These are phyloP conservation scores for Picochlorum sp. DNA, from an alignment of 139 green algal species.

Conservation along the genomic window DNA sequence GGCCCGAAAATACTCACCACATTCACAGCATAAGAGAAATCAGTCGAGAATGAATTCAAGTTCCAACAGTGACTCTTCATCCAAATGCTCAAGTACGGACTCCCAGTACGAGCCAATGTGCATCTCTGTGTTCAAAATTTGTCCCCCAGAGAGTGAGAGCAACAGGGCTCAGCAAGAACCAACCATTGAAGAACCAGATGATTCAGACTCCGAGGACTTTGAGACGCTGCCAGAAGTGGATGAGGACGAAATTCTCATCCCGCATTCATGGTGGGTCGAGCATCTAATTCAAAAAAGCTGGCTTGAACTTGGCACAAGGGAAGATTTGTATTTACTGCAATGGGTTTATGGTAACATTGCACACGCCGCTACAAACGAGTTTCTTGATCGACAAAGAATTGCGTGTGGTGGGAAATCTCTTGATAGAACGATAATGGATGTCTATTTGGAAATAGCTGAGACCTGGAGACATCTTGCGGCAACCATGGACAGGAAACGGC, in stretches of 20 bases:
- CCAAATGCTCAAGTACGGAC: not conserved
- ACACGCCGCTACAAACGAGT: constrained; percentile 21
- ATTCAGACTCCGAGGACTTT: not conserved
- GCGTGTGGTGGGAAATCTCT: constrained; percentile 4
- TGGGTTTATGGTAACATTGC: constrained; percentile 66
- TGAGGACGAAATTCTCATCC: constrained; percentile 24
- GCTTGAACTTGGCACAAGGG: not conserved
- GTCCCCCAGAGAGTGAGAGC: not conserved
- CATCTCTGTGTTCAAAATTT: not conserved
- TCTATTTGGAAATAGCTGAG: constrained; percentile 47
- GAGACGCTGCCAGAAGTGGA: not conserved
- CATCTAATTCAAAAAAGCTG: constrained; percentile 28
- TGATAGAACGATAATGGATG: constrained; percentile 36
- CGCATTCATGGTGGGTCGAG: constrained; percentile 47
- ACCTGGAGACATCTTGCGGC: constrained; percentile 44
- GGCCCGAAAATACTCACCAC: not conserved
- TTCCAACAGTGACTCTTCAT: not conserved
- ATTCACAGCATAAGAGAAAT: not conserved
- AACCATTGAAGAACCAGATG: not conserved
- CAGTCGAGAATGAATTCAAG: not conserved
- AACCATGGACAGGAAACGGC: constrained; percentile 25
- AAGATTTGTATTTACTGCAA: constrained; percentile 31
- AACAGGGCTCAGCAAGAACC: too few species aligned
- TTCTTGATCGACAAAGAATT: constrained; percentile 21
- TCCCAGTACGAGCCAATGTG: constrained; percentile 1